Conservation (phyloP, 441 rosid genomes). For the Brassica balearica region DNA sequence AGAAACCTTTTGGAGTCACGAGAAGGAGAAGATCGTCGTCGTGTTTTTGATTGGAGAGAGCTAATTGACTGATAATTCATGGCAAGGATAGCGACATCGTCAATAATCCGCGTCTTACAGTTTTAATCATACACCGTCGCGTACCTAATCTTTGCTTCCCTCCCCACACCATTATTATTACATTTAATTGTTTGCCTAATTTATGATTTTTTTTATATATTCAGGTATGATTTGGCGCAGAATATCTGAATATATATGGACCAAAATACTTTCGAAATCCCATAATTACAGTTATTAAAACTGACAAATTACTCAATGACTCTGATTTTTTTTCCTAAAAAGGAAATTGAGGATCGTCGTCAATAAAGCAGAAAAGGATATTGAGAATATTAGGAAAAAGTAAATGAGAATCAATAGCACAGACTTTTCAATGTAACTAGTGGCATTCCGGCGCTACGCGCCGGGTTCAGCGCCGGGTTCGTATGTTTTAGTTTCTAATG, state of each 20-base stretch:
- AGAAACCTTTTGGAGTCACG: neutral
- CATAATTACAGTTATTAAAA: neutral
- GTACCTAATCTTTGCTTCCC: neutral
- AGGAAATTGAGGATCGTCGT: neutral
- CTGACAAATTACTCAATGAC: neutral
- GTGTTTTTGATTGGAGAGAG: neutral
- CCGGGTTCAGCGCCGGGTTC: too few species aligned
- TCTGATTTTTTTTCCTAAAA: neutral
- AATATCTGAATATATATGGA: neutral
- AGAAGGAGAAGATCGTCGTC: neutral
- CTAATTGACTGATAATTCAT: constrained; percentile 1
- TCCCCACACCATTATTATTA: neutral
- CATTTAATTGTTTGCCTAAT: neutral
- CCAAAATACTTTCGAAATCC: neutral
- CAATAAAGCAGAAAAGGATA: neutral
- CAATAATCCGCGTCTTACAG: constrained; percentile 2
- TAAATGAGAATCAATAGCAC: neutral
- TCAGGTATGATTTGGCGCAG: neutral
- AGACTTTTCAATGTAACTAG: too few species aligned
- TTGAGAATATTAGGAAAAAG: neutral
- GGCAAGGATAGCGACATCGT: neutral
- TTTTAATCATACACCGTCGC: neutral
- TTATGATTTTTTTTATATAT: neutral
- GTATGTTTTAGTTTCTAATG: too few species aligned
- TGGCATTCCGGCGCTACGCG: too few species aligned